Base-by-base conservation (phyloP, 768 basidiomycete genomes). In the Asterophora parasitica region DNA sequence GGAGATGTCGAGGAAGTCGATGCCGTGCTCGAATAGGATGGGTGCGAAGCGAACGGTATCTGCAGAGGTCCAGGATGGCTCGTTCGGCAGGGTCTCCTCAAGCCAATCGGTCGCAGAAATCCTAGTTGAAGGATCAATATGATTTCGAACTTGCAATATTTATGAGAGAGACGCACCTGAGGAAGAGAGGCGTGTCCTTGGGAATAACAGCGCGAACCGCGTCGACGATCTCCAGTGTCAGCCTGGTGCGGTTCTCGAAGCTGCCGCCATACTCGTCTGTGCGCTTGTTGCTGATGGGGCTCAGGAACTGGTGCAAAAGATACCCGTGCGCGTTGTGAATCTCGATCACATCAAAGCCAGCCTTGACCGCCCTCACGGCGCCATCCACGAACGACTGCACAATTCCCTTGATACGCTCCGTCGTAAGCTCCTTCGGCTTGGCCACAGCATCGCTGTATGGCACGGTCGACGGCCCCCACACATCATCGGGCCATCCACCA, bases 61-160 rank as follows among this genome's bases (percentile, higher is more conserved):
- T 59, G 85, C 79, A 1, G 76, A 52, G 12, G 76, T 74, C 88
- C 89, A 88, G 5, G 78, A 78, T 9, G 75, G 74, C 51, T 84
- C 78, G 48, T 83, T 65, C 0, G 81, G 78, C 1, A 76, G 63
- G 4, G 71, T 67, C 47, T 77, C 72, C 53, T 82, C 81, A 7
- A 86, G 66, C 82, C 87, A 87, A 49, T 91, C 90, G 0, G 80
- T 83, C 1, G 79, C 90, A 34, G 82, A 84, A 17, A 91, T 65
- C 16, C 82, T 81, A 36, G 4, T 9, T 31, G 12, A 15, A 23
- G 12, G 2, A 10, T 30, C 20, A 11, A 15, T 15, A 38, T 13
- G 45, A 38, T 43, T 4, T 16, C 11, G 19, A n/a, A n/a, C n/a
- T n/a, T 66, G 46, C n/a, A 10, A 11, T 31, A 27, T 8, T 16